phyloP scores from a whole-genome alignment of 140 eudicot species.

The Bidens hawaiensis region DNA sequence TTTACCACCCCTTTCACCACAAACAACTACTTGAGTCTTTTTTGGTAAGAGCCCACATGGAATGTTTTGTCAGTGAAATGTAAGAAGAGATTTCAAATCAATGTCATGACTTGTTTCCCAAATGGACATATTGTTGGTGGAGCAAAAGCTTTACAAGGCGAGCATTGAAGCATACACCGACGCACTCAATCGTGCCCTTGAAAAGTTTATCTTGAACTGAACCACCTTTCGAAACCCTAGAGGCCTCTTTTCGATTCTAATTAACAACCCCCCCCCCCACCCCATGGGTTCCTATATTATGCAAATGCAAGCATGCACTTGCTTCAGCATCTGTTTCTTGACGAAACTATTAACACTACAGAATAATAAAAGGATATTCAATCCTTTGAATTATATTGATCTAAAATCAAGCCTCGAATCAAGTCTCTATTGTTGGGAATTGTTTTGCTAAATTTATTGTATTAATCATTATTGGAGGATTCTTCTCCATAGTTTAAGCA shows the following conservation, averaged over 20 bases:
- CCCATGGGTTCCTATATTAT: slow-evolving; percentile 22
- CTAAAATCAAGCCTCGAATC: no score
- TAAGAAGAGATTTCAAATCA: slow-evolving; percentile 59
- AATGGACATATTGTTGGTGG: slow-evolving; percentile 75
- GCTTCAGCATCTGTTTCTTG: no score
- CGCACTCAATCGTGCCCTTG: slow-evolving; percentile 73
- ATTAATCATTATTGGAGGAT: no score
- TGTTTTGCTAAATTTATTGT: no score
- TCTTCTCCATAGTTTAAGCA: no score
- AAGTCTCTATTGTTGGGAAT: no score
- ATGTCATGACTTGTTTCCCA: slow-evolving; percentile 70
- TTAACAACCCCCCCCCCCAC: slow-evolving; percentile 26
- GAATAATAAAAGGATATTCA: no score
- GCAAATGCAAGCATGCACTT: no score
- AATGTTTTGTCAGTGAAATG: slow-evolving; percentile 61
- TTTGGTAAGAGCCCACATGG: slow-evolving; percentile 81
- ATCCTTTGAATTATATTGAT: no score
- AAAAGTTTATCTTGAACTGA: slow-evolving; percentile 68
- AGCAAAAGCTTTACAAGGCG: slow-evolving; percentile 90
- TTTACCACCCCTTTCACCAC: slow-evolving; percentile 73
- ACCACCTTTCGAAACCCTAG: slow-evolving; percentile 22
- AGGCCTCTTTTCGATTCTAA: slow-evolving; percentile 27
- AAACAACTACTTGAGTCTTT: slow-evolving; percentile 52
- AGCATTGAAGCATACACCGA: slow-evolving; percentile 80
- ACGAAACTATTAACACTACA: no score